Evolutionary conservation across 176 grass and related monocot species (phyloP).

Genomic region (Avena atlantica): DNA sequence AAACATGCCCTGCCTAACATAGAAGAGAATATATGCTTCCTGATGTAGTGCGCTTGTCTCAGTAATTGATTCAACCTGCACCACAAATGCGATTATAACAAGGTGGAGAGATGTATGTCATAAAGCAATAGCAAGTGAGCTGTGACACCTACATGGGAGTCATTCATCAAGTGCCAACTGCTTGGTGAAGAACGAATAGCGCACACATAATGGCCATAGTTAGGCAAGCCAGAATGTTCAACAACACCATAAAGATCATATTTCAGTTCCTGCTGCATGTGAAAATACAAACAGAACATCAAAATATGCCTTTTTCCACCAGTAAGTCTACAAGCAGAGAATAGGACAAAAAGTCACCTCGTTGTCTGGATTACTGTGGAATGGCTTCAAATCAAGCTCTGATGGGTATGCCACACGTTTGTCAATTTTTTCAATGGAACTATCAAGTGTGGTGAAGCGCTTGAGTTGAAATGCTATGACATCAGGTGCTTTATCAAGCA

Average conservation of each 20-base stretch:
- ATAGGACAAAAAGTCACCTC: constrained; percentile 44
- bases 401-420: constrained; percentile 73
- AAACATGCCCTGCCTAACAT: constrained; percentile 74
- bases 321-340: constrained; percentile 24
- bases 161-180: constrained; percentile 79
- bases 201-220: constrained; percentile 85
- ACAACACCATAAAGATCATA: constrained; percentile 93
- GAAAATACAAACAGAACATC: constrained; percentile 28
- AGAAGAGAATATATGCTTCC: constrained; percentile 90
- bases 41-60: constrained; percentile 59
- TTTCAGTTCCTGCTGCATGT: constrained; percentile 59
- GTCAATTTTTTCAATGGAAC: constrained; percentile 66
- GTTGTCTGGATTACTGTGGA: constrained; percentile 46
- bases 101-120: constrained; percentile 24
- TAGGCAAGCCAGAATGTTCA: constrained; percentile 67
- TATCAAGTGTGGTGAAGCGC: constrained; percentile 71
- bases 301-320: constrained; percentile 7
- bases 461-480: constrained; percentile 88
- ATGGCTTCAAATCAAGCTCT: constrained; percentile 79
- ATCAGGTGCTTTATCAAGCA: constrained; percentile 71
- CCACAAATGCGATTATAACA: constrained; percentile 24
- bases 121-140: constrained; percentile 25
- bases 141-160: constrained; percentile 61
- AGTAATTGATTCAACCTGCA: constrained; percentile 69
- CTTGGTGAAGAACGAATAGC: constrained; percentile 73